A percentile compares a stretch with the other conserved stretches of the same genome.
Evolutionary conservation across 176 grass and related monocot genomes (phyloP).

Genomic region (Eleusine coracana): DNA sequence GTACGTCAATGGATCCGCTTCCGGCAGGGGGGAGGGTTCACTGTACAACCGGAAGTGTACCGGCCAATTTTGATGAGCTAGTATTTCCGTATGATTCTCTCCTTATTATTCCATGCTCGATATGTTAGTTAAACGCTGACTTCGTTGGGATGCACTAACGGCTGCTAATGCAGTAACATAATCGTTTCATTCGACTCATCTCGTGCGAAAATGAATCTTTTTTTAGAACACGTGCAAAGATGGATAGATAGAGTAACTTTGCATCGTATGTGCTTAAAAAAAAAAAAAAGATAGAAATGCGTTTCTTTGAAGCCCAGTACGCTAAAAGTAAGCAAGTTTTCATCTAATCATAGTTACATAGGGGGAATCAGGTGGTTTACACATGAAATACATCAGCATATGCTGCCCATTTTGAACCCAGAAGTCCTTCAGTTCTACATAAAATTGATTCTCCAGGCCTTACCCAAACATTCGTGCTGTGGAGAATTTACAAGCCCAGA

Average conservation of each 20-base stretch:
- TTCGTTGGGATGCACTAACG: neutral
- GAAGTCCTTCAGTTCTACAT: neutral
- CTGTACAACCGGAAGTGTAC: neutral
- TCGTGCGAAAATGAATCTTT: neutral
- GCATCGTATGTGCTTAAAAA: too few species aligned
- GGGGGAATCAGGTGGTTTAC: neutral
- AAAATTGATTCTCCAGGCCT: neutral
- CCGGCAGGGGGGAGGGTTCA: too few species aligned
- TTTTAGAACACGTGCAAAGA: too few species aligned
- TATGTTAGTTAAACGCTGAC: neutral
- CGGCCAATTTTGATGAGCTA: neutral
- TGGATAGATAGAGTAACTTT: neutral
- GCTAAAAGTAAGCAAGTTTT: neutral
- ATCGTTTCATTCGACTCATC: neutral
- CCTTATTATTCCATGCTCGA: neutral
- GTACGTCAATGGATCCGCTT: too few species aligned
- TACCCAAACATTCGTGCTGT: neutral
- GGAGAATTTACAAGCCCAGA: slow-evolving; percentile 2
- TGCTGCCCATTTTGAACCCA: too few species aligned
- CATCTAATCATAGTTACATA: neutral
- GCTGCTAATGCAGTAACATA: neutral
- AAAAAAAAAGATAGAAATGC: too few species aligned
- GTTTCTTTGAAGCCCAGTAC: neutral
- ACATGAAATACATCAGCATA: neutral
- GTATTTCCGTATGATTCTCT: neutral